Base-by-base conservation (phyloP, 2,329 filamentous ascomycete species). In the Teratosphaeria pseudoeucalypti region DNA sequence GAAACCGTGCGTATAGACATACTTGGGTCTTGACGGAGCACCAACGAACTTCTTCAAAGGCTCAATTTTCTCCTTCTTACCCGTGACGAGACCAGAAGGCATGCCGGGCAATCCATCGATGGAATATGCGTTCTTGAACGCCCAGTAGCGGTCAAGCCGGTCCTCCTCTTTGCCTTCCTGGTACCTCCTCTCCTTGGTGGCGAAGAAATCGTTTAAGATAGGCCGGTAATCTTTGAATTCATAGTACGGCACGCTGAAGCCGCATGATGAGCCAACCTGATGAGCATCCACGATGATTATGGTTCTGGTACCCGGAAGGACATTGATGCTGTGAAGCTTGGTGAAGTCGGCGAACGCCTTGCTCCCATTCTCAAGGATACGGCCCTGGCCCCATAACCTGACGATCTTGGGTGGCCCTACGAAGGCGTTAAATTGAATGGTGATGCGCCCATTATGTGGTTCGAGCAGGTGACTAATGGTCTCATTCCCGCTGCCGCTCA, bases 11-110 rank as follows among this genome's bases (percentile, higher is more conserved):
- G 43, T 54, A 26, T 47, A 34, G 4, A 55, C 53, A 55, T 62
- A 64, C 3, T 39, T 52, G 19, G 60, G 62, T n/a, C 68, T 71
- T 29, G 71, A 72, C 55, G 66, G 67, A 29, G 65, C 65, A 0
- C 74, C 75, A 7, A 76, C 70, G 72, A 77, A 76, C 66, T 79
- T 79, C 67, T 72, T 73, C 53, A 78, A 62, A 14, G 77, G 76
- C 62, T 64, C 66, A 0, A 79, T 69, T 0, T 63, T 65, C 37
- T 78, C 67, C 54, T 65, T 63, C 57, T 71, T 67, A n/a, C 70
- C 74, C 49, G 67, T 73, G 7, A 71, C 66, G 9, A 73, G 66
- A 0, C 73, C 77, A 23, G 69, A 65, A 65, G 73, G 73, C 73
- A 77, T 75, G 0, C 73, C 76, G 0, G 76, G 76, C 29, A 79